Conservation (phyloP, 805 yeast genomes). For the Candida koratica region DNA sequence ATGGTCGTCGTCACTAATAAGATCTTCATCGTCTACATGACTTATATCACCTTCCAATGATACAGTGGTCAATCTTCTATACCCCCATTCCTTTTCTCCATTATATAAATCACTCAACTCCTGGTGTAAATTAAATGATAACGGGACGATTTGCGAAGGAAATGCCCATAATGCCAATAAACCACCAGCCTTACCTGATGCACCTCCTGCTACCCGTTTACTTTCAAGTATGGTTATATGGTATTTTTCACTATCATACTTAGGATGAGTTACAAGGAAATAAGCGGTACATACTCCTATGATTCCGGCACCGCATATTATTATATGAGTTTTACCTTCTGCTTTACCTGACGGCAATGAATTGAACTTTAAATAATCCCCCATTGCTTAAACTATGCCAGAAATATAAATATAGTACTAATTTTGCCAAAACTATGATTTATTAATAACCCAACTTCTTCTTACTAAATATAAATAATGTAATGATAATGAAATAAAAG, state of each 20-base stretch:
- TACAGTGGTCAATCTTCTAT: constrained; percentile 81
- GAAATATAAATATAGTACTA: too few species aligned
- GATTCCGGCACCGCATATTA: constrained; percentile 92
- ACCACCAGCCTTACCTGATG: constrained; percentile 97
- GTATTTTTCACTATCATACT: constrained; percentile 64
- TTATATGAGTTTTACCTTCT: constrained; percentile 67
- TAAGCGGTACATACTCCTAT: constrained; percentile 95
- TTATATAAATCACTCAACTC: constrained; percentile 71
- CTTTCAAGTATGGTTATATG: constrained; percentile 85
- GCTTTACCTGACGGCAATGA: constrained; percentile 46
- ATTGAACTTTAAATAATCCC: constrained; percentile 30
- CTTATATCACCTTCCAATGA: constrained; percentile 79
- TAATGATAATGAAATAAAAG: constrained; percentile 2
- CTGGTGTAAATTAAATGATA: constrained; percentile 81
- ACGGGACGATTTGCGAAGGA: constrained; percentile 89
- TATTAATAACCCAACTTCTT: not conserved
- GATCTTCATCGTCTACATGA: constrained; percentile 23
- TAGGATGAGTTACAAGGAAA: constrained; percentile 78
- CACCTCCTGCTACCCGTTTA: constrained; percentile 94
- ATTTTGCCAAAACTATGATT: not conserved
- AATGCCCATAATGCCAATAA: constrained; percentile 93
- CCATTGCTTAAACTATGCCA: constrained; percentile 21
- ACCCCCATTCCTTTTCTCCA: constrained; percentile 92
- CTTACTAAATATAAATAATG: too few species aligned
- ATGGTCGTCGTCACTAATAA: constrained; percentile 20